phyloP scores from a whole-genome alignment of 257 asterid species.

The Solanum acaule region DNA sequence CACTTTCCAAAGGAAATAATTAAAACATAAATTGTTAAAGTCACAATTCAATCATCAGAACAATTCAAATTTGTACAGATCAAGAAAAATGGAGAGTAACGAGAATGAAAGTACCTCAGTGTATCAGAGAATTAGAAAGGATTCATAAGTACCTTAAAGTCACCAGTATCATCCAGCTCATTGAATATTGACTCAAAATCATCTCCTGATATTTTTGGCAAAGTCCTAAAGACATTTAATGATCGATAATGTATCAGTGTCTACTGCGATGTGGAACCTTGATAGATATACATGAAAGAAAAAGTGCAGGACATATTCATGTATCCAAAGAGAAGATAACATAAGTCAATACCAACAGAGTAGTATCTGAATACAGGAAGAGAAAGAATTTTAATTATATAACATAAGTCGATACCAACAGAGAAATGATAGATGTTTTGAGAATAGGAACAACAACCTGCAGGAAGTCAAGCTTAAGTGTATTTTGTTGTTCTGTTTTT shows the following conservation, averaged over 20 bases:
- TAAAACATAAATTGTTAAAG: not conserved
- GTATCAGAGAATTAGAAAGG: slow-evolving; percentile 1
- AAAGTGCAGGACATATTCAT: not conserved
- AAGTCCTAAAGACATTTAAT: slow-evolving; percentile 39
- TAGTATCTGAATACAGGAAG: not conserved
- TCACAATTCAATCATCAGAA: not conserved
- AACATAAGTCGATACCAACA: not conserved
- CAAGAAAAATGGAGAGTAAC: not conserved
- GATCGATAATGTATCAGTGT: not conserved
- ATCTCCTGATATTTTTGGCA: slow-evolving; percentile 86
- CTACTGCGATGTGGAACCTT: not conserved
- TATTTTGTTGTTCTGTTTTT: not conserved
- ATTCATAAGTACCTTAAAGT: slow-evolving; percentile 57
- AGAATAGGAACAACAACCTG: not conserved
- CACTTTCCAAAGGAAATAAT: not conserved
- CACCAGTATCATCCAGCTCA: slow-evolving; percentile 90
- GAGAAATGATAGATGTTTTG: not conserved
- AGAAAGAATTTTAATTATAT: not conserved
- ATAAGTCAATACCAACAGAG: not conserved
- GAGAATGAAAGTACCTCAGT: not conserved
- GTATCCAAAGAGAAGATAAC: not conserved
- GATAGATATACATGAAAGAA: not conserved
- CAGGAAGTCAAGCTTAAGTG: not conserved
- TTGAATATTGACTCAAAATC: slow-evolving; percentile 83
- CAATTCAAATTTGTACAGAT: not conserved